Percentiles rank a stretch among this genome's conserved stretches.
Conservation (phyloP, 169 alveolate genomes). For the Plasmodium knowlesi region DNA sequence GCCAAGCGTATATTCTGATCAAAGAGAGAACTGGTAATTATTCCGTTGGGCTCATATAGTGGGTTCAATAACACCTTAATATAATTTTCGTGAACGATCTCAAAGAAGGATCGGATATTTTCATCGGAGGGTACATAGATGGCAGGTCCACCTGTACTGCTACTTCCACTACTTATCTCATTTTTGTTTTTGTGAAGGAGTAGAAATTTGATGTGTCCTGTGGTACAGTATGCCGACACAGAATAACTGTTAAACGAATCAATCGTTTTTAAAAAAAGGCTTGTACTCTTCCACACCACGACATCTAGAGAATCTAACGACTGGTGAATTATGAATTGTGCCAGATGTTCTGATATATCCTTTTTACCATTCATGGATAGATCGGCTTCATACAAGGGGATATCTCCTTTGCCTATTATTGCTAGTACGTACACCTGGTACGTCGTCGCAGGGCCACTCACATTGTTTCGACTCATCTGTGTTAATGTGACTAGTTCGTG, state of each 20-base stretch:
- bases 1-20: constrained; percentile 67
- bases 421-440: constrained; percentile 85
- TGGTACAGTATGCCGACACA: constrained; percentile 91
- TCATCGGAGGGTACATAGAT: constrained; percentile 84
- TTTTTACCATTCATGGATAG: constrained; percentile 88
- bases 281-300: constrained; percentile 81
- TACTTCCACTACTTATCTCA: constrained; percentile 4
- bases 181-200: constrained; percentile 83
- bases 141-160: constrained; percentile 19
- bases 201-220: constrained; percentile 86
- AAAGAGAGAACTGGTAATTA: constrained; percentile 78
- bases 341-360: constrained; percentile 89
- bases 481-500: not conserved
- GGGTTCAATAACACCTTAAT: constrained; percentile 84
- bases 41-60: constrained; percentile 78
- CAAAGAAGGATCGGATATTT: constrained; percentile 84
- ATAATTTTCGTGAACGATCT: constrained; percentile 88
- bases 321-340: constrained; percentile 90
- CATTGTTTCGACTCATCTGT: constrained; percentile 23
- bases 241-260: constrained; percentile 88
- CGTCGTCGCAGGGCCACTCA: not conserved
- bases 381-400: constrained; percentile 90
- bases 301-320: constrained; percentile 91
- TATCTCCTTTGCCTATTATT: constrained; percentile 91
- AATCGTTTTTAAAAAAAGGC: constrained; percentile 86